Base-by-base conservation (phyloP, 768 basidiomycete species). In the Hemileccinum rubropunctum region DNA sequence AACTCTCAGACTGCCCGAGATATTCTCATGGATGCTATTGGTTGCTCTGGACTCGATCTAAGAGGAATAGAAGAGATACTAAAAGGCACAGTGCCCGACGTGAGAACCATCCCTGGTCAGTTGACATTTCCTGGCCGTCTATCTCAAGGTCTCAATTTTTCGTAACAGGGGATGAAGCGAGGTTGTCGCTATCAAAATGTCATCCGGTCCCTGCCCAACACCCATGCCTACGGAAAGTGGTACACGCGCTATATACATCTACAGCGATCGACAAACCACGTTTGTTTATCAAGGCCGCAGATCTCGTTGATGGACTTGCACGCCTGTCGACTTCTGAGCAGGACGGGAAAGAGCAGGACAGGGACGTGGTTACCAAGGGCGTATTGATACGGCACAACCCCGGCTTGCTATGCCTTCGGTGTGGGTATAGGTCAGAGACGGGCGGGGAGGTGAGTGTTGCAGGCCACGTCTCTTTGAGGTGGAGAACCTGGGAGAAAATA, bases 281-380 rank as follows among this genome's bases (percentile, higher is more conserved):
- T 9, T 70, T 91, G 32, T 91, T 90, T 60, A 77, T 91, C 62
- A 88, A 86, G 60, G 76, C 86, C 2, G 70, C 64, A 10, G 86
- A 91, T 54, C 76, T 91, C n/a, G 71, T 86, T 6, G 84, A 88
- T 57, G 83, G 82, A 7, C 65, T 82, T 18, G 63, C 75, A 11
- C 76, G 68, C 32, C 58, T 82, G 33, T 65, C 69, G 1, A 64
- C 73, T 7, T 50, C 73, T 32, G 73, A 70, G 17, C 62, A 57
- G 17, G 55, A 64, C 21, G 71, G 70, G 51, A 75, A 73, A 42
- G 72, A 70, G 18, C 75, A 72, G 48, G 66, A 65, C 28, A 57
- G 57, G 28, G 88, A 91, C 56, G 74, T 90, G 6, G 69, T 91
- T n/a, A 78, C 80, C 12, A 90, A 88, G 63, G 76, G 76, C 1